phyloP scores from a whole-genome alignment of 2,329 filamentous ascomycete genomes.

The Fusarium nelsonii region DNA sequence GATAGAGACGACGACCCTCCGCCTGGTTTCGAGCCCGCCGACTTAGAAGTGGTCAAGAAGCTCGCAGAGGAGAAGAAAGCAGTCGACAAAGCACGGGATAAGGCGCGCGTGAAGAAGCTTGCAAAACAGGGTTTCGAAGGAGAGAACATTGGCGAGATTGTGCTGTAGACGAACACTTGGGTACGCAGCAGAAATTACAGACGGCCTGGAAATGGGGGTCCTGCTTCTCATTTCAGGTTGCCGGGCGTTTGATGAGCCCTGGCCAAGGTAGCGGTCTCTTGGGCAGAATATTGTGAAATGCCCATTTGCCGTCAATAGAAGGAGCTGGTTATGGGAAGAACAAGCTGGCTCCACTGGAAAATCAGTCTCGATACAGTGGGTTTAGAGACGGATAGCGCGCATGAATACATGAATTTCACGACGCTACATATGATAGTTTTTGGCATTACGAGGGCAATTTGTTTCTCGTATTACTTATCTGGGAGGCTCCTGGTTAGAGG shows the following conservation, averaged over 20 bases:
- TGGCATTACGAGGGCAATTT: neutral
- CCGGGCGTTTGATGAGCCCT: slow-evolving; percentile 23
- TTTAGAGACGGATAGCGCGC: slow-evolving; percentile 30
- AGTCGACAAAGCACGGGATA: slow-evolving; percentile 78
- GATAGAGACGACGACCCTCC: slow-evolving; percentile 92
- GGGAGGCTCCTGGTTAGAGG: neutral
- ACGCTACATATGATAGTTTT: neutral
- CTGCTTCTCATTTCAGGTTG: slow-evolving; percentile 16
- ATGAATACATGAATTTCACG: slow-evolving; percentile 35
- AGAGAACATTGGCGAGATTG: slow-evolving; percentile 81
- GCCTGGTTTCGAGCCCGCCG: slow-evolving; percentile 75
- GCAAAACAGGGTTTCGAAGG: slow-evolving; percentile 87
- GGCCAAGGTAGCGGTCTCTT: slow-evolving; percentile 45
- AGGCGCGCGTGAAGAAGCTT: slow-evolving; percentile 77
- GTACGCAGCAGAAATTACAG: slow-evolving; percentile 19
- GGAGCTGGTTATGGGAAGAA: slow-evolving; percentile 11
- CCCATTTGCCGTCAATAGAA: slow-evolving; percentile 47
- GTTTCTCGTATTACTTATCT: neutral
- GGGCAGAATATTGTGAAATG: slow-evolving; percentile 77
- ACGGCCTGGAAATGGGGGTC: neutral
- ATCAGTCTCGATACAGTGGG: slow-evolving; percentile 26
- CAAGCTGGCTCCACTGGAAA: slow-evolving; percentile 16
- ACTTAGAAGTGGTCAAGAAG: slow-evolving; percentile 76
- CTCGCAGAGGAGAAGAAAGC: slow-evolving; percentile 79
- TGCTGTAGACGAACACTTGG: slow-evolving; percentile 61